Evolutionary conservation across 1,139 yeast species (phyloP), one percentile per base, ranked within the genome.

Genomic region (Nakaseomyces bracarensis): DNA sequence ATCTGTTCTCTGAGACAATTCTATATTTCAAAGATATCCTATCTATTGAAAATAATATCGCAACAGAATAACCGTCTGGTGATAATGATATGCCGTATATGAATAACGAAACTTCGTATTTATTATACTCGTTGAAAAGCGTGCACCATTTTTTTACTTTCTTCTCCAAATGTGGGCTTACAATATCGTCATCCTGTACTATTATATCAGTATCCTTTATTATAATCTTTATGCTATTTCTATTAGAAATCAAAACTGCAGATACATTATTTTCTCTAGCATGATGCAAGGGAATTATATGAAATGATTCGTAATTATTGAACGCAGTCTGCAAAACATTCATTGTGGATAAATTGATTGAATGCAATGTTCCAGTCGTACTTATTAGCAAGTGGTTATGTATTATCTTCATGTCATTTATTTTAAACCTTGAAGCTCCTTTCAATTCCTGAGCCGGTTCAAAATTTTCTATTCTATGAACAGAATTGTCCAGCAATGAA

Each of bases 31-130:
- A 48, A 1, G 63, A 55, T 14, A 57, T 50, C 3, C 61, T 52
- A 25, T 58, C 63, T 22, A 65, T 53, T n/a, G 56, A 57, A 46
- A 63, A 66, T 1, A 63, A 33, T 3, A 66, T 38, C 1, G 67
- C 66, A 3, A 64, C 46, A 1, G 63, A 44, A 34, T 55, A 60
- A 1, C 61, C 62, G 43, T 58, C 63, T 21, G 53, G 56, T 16
- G 68, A 63, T 4, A 57, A 18, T 7, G 59, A 50, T 2, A 55
- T 40, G 1, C 70, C 71, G 43, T 55, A 54, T 2, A 62, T 50
- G 19, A 44, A 45, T 28, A 56, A 27, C 4, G 41, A 45, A 4
- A 61, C 51, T 35, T 54, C 57, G 40, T 56, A 58, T 35, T 57
- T 57, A n/a, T 49, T 48, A 26, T 49, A 50, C 38, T 56, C 61